Evolutionary conservation across 164 flowering plant genomes (phyloP).

Genomic region (Litsea cubeba): DNA sequence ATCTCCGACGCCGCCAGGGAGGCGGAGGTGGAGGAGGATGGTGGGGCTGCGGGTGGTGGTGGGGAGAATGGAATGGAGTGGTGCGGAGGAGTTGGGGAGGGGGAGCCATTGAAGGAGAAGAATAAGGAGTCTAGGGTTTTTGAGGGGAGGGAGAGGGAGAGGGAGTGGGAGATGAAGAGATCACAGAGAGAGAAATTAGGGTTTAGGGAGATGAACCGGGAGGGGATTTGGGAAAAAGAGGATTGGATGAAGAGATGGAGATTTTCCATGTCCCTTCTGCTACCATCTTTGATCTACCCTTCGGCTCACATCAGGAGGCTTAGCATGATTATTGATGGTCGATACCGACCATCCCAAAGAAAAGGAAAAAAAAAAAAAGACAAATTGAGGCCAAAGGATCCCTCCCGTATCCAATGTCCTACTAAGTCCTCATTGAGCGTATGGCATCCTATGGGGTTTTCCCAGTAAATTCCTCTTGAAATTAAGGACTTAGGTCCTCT

Average conservation of each 20-base stretch:
- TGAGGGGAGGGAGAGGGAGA: background rate
- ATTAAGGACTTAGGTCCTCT: no score
- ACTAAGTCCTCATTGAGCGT: no score
- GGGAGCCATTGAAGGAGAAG: constrained; percentile 56
- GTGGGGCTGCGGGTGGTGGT: constrained; percentile 38
- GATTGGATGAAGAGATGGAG: constrained; percentile 46
- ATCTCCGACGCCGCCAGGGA: constrained; percentile 85
- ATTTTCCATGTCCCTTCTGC: background rate
- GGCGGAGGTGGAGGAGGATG: constrained; percentile 36
- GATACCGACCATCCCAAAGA: no score
- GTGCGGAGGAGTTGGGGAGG: constrained; percentile 32
- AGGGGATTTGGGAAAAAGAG: constrained; percentile 32
- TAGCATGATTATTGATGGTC: no score
- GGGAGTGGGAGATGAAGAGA: constrained; percentile 27
- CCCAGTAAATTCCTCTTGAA: no score
- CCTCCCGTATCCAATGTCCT: no score
- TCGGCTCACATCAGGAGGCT: no score
- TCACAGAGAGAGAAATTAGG: constrained; percentile 30
- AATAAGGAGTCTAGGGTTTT: constrained; percentile 33
- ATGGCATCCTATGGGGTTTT: no score
- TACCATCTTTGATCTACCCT: no score
- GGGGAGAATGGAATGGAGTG: constrained; percentile 12
- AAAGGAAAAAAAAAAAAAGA: no score
- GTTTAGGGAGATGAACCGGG: constrained; percentile 35
- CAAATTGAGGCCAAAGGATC: no score